Conservation (phyloP, 441 rosid genomes). For the Populus hybrid region DNA sequence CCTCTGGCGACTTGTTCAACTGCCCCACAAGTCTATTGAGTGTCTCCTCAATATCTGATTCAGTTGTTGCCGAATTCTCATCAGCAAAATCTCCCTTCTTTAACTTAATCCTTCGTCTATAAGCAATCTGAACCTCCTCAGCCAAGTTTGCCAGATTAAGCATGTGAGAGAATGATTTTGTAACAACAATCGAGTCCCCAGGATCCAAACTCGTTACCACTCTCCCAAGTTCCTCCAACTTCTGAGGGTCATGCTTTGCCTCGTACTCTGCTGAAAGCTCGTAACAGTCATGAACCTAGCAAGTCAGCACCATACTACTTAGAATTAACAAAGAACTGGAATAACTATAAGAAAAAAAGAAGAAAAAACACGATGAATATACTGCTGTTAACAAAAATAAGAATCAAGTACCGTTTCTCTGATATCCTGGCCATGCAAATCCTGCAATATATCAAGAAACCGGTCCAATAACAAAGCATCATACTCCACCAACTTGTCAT, state of each 20-base stretch:
- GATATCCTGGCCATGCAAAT: constrained; percentile 91
- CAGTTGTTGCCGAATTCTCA: constrained; percentile 88
- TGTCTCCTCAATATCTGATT: constrained; percentile 91
- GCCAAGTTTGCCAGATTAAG: constrained; percentile 94
- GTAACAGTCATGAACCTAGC: constrained; percentile 89
- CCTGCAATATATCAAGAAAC: constrained; percentile 92
- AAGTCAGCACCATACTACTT: background rate
- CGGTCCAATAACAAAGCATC: constrained; percentile 93
- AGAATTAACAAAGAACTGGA: background rate
- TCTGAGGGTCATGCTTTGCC: constrained; percentile 62
- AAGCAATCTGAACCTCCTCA: constrained; percentile 94
- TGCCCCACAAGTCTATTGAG: constrained; percentile 78
- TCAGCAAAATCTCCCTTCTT: constrained; percentile 84
- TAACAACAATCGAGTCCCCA: constrained; percentile 83
- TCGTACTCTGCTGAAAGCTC: constrained; percentile 94
- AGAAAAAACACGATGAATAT: background rate
- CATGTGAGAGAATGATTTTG: constrained; percentile 90
- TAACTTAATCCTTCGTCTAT: constrained; percentile 68
- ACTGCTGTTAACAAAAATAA: background rate
- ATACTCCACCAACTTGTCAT: constrained; percentile 89
- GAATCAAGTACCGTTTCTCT: constrained; percentile 59
- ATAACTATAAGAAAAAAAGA: background rate
- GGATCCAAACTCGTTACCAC: constrained; percentile 87
- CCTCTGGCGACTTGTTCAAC: constrained; percentile 83
- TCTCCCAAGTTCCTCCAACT: constrained; percentile 83